Evolutionary conservation across 2,329 filamentous ascomycete species (phyloP).

Genomic region (Chalara sp.): DNA sequence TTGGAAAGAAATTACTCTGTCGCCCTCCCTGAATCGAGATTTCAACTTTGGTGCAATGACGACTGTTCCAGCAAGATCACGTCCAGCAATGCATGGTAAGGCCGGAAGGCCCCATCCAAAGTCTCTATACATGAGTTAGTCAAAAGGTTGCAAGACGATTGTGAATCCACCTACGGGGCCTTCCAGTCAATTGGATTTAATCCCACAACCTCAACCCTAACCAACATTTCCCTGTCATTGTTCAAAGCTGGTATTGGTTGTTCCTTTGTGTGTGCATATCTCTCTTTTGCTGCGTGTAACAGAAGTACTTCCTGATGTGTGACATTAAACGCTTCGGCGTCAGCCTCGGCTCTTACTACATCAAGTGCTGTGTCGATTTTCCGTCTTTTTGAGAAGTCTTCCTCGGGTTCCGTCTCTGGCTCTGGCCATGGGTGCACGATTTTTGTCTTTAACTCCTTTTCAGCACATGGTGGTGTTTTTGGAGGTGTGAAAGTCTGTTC

Average conservation of each 20-base stretch:
- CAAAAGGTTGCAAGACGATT: constrained; percentile 41
- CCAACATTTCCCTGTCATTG: constrained; percentile 53
- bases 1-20: constrained; percentile 35
- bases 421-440: constrained; percentile 18
- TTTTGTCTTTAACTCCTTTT: constrained; percentile 3
- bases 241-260: constrained; percentile 40
- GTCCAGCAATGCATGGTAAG: constrained; percentile 24
- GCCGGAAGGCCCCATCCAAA: constrained; percentile 25
- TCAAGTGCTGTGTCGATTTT: background rate
- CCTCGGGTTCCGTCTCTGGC: constrained; percentile 15
- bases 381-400: constrained; percentile 7
- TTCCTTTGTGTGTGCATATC: constrained; percentile 38
- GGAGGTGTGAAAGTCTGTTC: constrained; percentile 15
- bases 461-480: constrained; percentile 11
- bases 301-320: constrained; percentile 39
- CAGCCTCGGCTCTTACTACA: background rate
- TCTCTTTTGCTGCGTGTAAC: constrained; percentile 41
- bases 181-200: constrained; percentile 81
- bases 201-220: constrained; percentile 53
- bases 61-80: constrained; percentile 60
- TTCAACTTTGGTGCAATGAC: constrained; percentile 36
- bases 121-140: constrained; percentile 48
- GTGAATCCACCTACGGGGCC: constrained; percentile 66
- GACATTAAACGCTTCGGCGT: constrained; percentile 6
- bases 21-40: constrained; percentile 47